Conservation (phyloP, 1,284 basidiomycete species). For the Clitocybe nebularis region DNA sequence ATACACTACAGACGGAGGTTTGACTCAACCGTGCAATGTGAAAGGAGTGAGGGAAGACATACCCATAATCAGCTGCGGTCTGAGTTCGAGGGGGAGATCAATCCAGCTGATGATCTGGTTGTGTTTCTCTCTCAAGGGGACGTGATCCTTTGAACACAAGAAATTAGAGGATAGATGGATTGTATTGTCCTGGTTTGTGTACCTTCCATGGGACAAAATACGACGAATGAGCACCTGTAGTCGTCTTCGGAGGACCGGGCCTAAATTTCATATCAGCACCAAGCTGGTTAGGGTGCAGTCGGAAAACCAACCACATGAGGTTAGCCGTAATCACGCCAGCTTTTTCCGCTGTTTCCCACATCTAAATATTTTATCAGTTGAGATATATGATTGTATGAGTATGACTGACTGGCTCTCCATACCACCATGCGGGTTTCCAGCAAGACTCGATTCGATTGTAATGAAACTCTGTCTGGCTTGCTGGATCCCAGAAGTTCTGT, state of each 20-base stretch:
- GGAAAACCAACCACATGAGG: conserved; percentile 84
- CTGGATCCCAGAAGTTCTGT: conserved; percentile 85
- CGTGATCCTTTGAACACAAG: conserved; percentile 44
- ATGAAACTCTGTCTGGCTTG: conserved; percentile 55
- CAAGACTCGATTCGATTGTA: conserved; percentile 62
- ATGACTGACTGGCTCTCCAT: conserved; percentile 74
- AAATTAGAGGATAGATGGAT: neutral
- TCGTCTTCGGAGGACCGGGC: conserved; percentile 78
- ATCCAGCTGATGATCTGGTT: conserved; percentile 75
- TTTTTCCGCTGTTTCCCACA: conserved; percentile 84
- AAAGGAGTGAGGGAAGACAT: conserved; percentile 17
- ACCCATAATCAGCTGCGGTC: conserved; percentile 81
- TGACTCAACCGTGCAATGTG: conserved; percentile 6
- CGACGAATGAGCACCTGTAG: conserved; percentile 59
- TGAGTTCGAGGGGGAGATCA: conserved; percentile 61
- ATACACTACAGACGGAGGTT: conserved; percentile 45
- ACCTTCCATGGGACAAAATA: conserved; percentile 79
- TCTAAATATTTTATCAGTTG: conserved; percentile 36
- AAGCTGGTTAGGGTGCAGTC: too few species aligned
- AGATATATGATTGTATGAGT: neutral
- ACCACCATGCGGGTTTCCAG: conserved; percentile 79
- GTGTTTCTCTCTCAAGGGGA: conserved; percentile 64
- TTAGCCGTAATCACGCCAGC: conserved; percentile 78
- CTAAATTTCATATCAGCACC: conserved; percentile 30
- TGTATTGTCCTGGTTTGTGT: conserved; percentile 16